A percentile compares a stretch with the other conserved stretches of the same genome.
phyloP scores from a whole-genome alignment of 2,329 filamentous ascomycete species.

The Penicillium sp. region DNA sequence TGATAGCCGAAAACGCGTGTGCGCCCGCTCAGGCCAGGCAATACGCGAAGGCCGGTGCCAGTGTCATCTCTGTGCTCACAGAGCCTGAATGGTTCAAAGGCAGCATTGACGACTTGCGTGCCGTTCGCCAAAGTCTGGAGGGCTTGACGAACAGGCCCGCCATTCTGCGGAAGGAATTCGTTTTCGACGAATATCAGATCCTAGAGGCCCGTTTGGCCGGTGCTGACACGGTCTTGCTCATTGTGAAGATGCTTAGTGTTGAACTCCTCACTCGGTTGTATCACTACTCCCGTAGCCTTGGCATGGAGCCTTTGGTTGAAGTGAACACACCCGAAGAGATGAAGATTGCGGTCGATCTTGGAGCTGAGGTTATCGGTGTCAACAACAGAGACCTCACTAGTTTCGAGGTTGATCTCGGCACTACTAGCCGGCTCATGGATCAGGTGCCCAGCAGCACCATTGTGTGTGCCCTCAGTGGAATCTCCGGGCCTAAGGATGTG shows the following conservation, averaged over 20 bases:
- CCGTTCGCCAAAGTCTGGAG: constrained; percentile 78
- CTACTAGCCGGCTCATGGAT: constrained; percentile 76
- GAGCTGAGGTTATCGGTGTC: constrained; percentile 85
- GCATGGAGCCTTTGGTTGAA: constrained; percentile 96
- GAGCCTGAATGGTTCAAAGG: constrained; percentile 99
- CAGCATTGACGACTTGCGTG: constrained; percentile 82
- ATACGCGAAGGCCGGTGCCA: constrained; percentile 88
- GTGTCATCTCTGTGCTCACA: constrained; percentile 94
- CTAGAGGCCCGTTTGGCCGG: constrained; percentile 85
- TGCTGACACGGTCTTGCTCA: constrained; percentile 89
- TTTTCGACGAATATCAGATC: constrained; percentile 98
- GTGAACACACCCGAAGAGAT: constrained; percentile 94
- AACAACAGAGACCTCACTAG: constrained; percentile 96
- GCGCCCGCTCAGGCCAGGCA: constrained; percentile 82
- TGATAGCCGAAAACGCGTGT: constrained; percentile 77
- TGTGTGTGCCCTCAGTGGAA: constrained; percentile 88
- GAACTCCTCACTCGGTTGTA: constrained; percentile 69
- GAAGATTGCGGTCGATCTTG: constrained; percentile 73
- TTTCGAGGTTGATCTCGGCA: constrained; percentile 91
- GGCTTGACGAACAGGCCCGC: constrained; percentile 88
- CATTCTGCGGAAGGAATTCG: constrained; percentile 87
- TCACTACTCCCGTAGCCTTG: constrained; percentile 75
- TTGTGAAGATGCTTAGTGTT: constrained; percentile 91
- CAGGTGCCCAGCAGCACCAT: constrained; percentile 78
- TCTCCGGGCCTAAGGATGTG: constrained; percentile 80